phyloP scores from a whole-genome alignment of 495 filamentous ascomycete species.

The Sordaria brevicollis region DNA sequence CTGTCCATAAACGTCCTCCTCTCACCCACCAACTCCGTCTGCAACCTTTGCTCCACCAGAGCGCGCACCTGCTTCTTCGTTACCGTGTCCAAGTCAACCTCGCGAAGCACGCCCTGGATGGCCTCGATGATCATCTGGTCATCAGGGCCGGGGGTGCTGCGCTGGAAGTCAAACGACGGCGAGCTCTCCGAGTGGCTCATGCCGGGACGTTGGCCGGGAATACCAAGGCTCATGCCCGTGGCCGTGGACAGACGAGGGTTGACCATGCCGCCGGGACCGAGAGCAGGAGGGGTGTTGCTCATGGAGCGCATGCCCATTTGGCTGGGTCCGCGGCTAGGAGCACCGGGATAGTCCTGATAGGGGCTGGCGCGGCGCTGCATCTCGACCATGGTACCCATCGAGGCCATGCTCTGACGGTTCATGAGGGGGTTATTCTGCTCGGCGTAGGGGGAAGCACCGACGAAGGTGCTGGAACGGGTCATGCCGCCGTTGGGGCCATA shows the following conservation, averaged over 20 bases:
- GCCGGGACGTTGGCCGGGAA: slow-evolving; percentile 29
- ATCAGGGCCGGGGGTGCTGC: slow-evolving; percentile 52
- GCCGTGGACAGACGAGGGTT: slow-evolving; percentile 30
- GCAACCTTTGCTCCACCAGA: slow-evolving; percentile 82
- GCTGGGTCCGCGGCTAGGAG: slow-evolving; percentile 10
- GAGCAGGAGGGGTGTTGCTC: slow-evolving; percentile 35
- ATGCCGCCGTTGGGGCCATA: slow-evolving; percentile 43
- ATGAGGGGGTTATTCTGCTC: slow-evolving; percentile 25
- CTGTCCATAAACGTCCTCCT: slow-evolving; percentile 75
- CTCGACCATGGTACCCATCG: slow-evolving; percentile 35
- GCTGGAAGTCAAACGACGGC: slow-evolving; percentile 70
- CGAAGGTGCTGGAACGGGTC: slow-evolving; percentile 30
- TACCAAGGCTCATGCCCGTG: slow-evolving; percentile 27
- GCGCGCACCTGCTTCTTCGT: slow-evolving; percentile 97
- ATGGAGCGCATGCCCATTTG: slow-evolving; percentile 23
- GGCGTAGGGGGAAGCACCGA: slow-evolving; percentile 24
- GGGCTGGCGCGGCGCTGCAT: slow-evolving; percentile 33
- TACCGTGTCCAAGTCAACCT: slow-evolving; percentile 88
- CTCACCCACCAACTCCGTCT: slow-evolving; percentile 76
- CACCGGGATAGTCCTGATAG: slow-evolving; percentile 37
- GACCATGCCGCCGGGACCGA: slow-evolving; percentile 23
- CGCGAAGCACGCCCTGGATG: slow-evolving; percentile 69
- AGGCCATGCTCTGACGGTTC: slow-evolving; percentile 40
- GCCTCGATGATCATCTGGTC: slow-evolving; percentile 70
- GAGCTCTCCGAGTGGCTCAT: slow-evolving; percentile 41